phyloP scores from a whole-genome alignment of 257 asterid genomes.

The Nicotiana attenuata region DNA sequence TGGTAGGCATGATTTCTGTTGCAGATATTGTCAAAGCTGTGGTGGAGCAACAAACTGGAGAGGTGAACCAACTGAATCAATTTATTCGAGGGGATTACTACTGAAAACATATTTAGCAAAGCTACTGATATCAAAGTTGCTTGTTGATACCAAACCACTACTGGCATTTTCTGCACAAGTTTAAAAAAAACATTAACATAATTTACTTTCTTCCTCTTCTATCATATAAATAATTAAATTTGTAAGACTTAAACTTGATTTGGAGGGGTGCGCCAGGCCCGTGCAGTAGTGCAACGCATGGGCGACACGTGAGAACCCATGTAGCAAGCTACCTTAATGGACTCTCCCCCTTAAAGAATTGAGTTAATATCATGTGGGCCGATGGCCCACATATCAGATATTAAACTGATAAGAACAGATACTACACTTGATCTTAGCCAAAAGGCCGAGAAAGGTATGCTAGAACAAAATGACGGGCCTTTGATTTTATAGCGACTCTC shows the following conservation, averaged over 20 bases:
- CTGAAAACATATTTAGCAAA: neutral
- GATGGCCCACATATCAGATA: neutral
- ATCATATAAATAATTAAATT: too few species aligned
- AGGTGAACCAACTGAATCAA: constrained; percentile 52
- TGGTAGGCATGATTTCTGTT: constrained; percentile 71
- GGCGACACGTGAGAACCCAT: neutral
- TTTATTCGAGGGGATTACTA: constrained; percentile 63
- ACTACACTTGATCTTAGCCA: constrained; percentile 27
- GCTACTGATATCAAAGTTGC: neutral
- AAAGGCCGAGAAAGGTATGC: constrained; percentile 43
- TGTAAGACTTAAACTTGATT: too few species aligned
- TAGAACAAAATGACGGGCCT: fast-evolving
- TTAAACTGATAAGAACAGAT: neutral
- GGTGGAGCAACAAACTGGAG: constrained; percentile 60
- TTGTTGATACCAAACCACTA: neutral
- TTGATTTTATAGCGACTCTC: neutral
- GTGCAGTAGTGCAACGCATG: neutral
- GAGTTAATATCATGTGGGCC: neutral
- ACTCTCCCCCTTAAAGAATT: neutral
- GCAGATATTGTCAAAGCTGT: constrained; percentile 69
- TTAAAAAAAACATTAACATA: too few species aligned
- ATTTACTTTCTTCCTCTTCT: too few species aligned
- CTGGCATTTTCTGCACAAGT: neutral
- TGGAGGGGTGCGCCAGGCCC: neutral
- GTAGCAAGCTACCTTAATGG: neutral